These are phyloP conservation scores for Fremontodendron californicum DNA, from an alignment of 345 rosid species.

Conservation along the genomic window DNA sequence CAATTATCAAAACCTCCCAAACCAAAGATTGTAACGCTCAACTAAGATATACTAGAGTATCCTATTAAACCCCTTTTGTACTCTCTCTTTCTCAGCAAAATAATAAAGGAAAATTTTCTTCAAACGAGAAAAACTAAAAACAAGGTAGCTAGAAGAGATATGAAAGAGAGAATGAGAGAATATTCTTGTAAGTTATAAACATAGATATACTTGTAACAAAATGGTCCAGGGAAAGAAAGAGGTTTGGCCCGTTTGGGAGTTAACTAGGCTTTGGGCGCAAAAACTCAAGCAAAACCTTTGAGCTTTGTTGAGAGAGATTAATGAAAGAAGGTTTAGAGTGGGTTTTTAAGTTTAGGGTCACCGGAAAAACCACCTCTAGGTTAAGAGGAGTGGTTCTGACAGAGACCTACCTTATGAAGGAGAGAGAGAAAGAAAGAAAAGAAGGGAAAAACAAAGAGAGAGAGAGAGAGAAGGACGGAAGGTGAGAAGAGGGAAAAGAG, in stretches of 20 bases:
- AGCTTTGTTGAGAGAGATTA: not conserved
- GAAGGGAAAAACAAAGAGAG: slow-evolving; percentile 7
- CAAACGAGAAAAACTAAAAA: not conserved
- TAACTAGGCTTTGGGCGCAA: not conserved
- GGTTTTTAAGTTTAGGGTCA: not conserved
- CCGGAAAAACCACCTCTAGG: slow-evolving; percentile 2
- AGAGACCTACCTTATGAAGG: not conserved
- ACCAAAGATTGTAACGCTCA: slow-evolving; percentile 22
- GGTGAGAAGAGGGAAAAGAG: not conserved
- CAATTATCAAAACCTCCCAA: slow-evolving; percentile 12
- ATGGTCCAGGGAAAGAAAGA: not conserved
- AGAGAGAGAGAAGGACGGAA: slow-evolving; percentile 3
- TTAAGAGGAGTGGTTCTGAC: slow-evolving; percentile 2
- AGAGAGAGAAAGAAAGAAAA: not conserved
- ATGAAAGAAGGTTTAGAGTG: not conserved
- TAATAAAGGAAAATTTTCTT: slow-evolving; percentile 12
- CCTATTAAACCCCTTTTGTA: not conserved
- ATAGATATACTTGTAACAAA: not conserved
- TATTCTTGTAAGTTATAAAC: not conserved
- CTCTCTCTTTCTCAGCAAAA: slow-evolving; percentile 8
- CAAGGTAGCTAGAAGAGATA: not conserved
- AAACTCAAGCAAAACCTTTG: not conserved
- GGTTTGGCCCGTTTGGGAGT: not conserved
- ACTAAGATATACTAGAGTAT: slow-evolving; percentile 12
- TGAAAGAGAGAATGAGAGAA: not conserved